Evolutionary conservation across 2,329 filamentous ascomycete species (phyloP).

Genomic region (Dactylellina cionopaga): DNA sequence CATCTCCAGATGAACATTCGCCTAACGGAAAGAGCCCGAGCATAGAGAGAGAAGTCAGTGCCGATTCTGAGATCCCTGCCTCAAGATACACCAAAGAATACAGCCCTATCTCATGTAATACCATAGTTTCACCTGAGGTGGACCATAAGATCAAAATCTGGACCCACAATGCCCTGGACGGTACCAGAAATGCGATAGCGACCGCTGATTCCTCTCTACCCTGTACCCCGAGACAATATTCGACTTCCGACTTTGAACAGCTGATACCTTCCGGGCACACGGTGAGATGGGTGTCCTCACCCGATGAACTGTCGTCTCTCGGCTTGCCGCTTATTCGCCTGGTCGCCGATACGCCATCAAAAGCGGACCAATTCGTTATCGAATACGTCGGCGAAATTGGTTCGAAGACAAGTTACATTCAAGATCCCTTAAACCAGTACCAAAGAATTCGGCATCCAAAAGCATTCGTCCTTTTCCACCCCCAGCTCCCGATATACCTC

Average conservation of each 20-base stretch:
- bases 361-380: slow-evolving; percentile 47
- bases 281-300: slow-evolving; percentile 44
- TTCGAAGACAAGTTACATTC: slow-evolving; percentile 64
- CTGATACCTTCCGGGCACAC: slow-evolving; percentile 44
- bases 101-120: slow-evolving; percentile 47
- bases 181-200: slow-evolving; percentile 27
- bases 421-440: slow-evolving; percentile 65
- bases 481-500: slow-evolving; percentile 87
- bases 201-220: slow-evolving; percentile 22
- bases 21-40: slow-evolving; percentile 49
- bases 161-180: slow-evolving; percentile 31
- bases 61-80: slow-evolving; percentile 45
- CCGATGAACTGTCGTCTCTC: slow-evolving; percentile 38
- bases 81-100: slow-evolving; percentile 52
- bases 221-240: slow-evolving; percentile 39
- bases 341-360: slow-evolving; percentile 43
- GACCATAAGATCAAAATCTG: slow-evolving; percentile 49
- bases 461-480: slow-evolving; percentile 88
- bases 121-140: slow-evolving; percentile 46
- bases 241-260: slow-evolving; percentile 40
- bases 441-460: slow-evolving; percentile 65
- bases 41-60: slow-evolving; percentile 45
- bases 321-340: slow-evolving; percentile 42
- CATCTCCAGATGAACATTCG: slow-evolving; percentile 47
- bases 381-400: slow-evolving; percentile 71